Conservation (phyloP, 768 basidiomycete genomes). For the Gelatoporia subvermispora region DNA sequence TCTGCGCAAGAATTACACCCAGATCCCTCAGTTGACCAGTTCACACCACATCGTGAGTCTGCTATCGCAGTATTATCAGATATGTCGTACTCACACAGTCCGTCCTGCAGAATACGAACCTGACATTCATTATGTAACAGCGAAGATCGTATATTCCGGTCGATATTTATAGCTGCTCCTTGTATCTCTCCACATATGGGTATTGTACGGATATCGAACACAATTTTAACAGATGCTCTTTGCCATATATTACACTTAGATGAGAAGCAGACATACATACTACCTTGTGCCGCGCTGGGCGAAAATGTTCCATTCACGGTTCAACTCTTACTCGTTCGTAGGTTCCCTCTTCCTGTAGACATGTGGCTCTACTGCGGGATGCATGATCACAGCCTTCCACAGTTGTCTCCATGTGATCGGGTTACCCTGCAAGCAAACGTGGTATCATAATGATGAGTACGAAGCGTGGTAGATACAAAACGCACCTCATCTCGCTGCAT, state of each 20-base stretch:
- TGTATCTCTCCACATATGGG: no score
- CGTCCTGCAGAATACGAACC: constrained; percentile 14
- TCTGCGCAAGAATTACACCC: constrained; percentile 54
- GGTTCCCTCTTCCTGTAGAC: constrained; percentile 34
- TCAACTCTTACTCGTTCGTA: not conserved
- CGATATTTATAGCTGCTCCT: no score
- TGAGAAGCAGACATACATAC: no score
- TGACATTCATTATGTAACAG: constrained; percentile 18
- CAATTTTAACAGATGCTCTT: no score
- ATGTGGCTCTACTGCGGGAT: constrained; percentile 49
- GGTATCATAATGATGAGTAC: constrained; percentile 1
- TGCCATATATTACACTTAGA: no score
- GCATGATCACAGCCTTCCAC: constrained; percentile 61
- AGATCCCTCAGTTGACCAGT: constrained; percentile 70
- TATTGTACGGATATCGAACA: no score
- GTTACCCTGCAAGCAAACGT: constrained; percentile 45
- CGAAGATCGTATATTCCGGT: no score
- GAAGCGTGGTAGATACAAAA: constrained; percentile 9
- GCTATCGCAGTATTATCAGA: not conserved
- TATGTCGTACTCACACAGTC: not conserved
- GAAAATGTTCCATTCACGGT: not conserved
- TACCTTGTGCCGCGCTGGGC: no score
- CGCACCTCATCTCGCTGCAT: constrained; percentile 67
- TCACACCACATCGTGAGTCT: constrained; percentile 59
- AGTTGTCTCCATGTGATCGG: constrained; percentile 75